Evolutionary conservation across 2,329 filamentous ascomycete genomes (phyloP), one percentile per base, ranked within the genome.

Genomic region (Mycosphaerelloides madeirae): DNA sequence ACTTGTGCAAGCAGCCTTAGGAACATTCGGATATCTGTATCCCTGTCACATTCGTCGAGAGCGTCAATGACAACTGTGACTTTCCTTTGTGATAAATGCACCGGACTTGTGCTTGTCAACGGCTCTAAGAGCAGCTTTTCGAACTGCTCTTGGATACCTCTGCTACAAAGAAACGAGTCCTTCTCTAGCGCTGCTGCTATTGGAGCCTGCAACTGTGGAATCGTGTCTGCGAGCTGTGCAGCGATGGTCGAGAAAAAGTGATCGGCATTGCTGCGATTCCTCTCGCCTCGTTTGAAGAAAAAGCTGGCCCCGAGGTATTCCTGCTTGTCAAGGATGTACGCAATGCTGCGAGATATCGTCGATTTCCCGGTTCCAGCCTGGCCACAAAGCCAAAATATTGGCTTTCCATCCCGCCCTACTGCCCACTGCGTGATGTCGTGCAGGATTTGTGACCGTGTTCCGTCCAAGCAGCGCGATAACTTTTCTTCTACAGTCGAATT

Each of bases 181-280:
- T n/a, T n/a, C n/a, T n/a, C n/a, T n/a, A n/a, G n/a, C n/a, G 43
- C 36, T 3, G 34, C 22, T n/a, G 39, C 43, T 3, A 53, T 33
- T 2, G 6, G 11, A 3, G 14, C 20, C 3, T 15, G 14, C 12
- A 48, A 11, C 5, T n/a, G 41, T 6, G 44, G 52, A 3, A 48
- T 16, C 3, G 12, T 7, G 5, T 45, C 15, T 3, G 41, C 34
- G 2, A 55, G 42, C 22, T 55, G 50, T 9, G 15, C 13, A 36
- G 46, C 48, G 14, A 55, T 43, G 1, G 48, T 54, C 2, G 48
- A 9, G 18, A 56, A 46, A 14, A 56, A 46, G 2, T 38, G 18
- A 3, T 25, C 29, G 1, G 46, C 47, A 31, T 52, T 44, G 7
- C 50, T 41, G 14, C 44, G 44, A 12, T 48, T 49, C 3, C 29